Conservation (phyloP, 257 asterid genomes). For the Solanum appendiculatum region DNA sequence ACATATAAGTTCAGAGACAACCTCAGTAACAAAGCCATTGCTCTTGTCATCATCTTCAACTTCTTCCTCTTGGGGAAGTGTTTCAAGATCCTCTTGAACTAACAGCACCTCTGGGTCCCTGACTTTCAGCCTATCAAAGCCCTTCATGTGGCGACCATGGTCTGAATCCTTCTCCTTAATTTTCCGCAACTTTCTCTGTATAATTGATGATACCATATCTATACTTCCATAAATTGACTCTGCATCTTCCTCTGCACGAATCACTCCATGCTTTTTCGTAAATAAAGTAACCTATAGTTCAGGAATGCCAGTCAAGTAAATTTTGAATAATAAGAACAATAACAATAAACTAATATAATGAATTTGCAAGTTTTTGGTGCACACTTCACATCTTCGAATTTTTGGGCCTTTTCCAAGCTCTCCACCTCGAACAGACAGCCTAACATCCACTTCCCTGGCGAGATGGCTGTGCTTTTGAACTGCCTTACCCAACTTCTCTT, state of each 20-base stretch:
- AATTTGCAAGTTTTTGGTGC: not conserved
- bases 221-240: slow-evolving; percentile 70
- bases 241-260: slow-evolving; percentile 85
- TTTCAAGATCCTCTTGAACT: slow-evolving; percentile 29
- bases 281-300: slow-evolving; percentile 65
- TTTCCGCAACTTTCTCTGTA: slow-evolving; percentile 83
- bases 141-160: slow-evolving; percentile 92
- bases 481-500: slow-evolving; percentile 88
- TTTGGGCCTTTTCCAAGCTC: slow-evolving; percentile 89
- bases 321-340: not conserved
- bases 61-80: slow-evolving; percentile 27
- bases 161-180: slow-evolving; percentile 95
- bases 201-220: slow-evolving; percentile 71
- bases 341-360: not conserved
- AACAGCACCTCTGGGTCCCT: slow-evolving; percentile 32
- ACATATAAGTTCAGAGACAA: slow-evolving; percentile 4
- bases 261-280: slow-evolving; percentile 84
- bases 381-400: slow-evolving; percentile 80
- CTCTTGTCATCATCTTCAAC: slow-evolving; percentile 19
- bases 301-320: not conserved
- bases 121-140: slow-evolving; percentile 57
- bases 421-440: slow-evolving; percentile 86
- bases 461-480: slow-evolving; percentile 80
- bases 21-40: slow-evolving; percentile 44
- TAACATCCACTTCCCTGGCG: slow-evolving; percentile 85